Conservation (phyloP, 108 stramenopile species). For the Fragilaria crotonensis region DNA sequence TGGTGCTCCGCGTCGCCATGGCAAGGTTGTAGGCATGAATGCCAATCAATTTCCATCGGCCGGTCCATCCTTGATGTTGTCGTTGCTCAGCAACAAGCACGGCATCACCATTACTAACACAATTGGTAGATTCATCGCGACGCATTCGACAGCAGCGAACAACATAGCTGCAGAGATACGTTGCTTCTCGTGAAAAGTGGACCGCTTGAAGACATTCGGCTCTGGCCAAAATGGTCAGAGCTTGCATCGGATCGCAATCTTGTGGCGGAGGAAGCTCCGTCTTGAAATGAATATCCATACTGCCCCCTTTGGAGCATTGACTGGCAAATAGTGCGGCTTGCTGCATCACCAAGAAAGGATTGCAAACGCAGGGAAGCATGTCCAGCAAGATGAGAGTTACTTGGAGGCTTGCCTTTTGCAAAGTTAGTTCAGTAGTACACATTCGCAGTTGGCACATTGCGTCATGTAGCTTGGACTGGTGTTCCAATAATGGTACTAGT, state of each 20-base stretch:
- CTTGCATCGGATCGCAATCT: constrained; percentile 51
- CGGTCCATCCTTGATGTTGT: constrained; percentile 49
- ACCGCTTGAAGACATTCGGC: constrained; percentile 77
- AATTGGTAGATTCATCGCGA: constrained; percentile 21
- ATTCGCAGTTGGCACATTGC: constrained; percentile 40
- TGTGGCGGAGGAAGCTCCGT: constrained; percentile 32
- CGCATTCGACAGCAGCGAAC: constrained; percentile 50
- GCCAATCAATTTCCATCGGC: constrained; percentile 53
- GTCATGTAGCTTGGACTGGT: constrained; percentile 17
- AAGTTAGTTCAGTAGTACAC: constrained; percentile 50
- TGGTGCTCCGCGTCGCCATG: constrained; percentile 43
- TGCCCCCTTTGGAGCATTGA: constrained; percentile 61
- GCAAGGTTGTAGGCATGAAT: constrained; percentile 47
- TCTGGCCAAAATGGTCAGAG: constrained; percentile 66
- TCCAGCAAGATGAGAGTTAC: constrained; percentile 54
- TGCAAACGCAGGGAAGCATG: constrained; percentile 36
- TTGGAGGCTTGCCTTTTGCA: constrained; percentile 56
- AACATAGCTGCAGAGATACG: constrained; percentile 73
- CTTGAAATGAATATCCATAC: constrained; percentile 55
- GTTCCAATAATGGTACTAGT: not conserved
- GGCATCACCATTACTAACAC: too few species aligned
- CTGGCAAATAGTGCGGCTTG: constrained; percentile 80
- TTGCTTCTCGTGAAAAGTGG: constrained; percentile 66
- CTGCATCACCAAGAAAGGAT: constrained; percentile 71
- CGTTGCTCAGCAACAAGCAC: not conserved